A percentile compares a stretch with the other conserved stretches of the same genome.
Evolutionary conservation across 768 basidiomycete species (phyloP).

Genomic region (Erythrobasidium yunnanense): DNA sequence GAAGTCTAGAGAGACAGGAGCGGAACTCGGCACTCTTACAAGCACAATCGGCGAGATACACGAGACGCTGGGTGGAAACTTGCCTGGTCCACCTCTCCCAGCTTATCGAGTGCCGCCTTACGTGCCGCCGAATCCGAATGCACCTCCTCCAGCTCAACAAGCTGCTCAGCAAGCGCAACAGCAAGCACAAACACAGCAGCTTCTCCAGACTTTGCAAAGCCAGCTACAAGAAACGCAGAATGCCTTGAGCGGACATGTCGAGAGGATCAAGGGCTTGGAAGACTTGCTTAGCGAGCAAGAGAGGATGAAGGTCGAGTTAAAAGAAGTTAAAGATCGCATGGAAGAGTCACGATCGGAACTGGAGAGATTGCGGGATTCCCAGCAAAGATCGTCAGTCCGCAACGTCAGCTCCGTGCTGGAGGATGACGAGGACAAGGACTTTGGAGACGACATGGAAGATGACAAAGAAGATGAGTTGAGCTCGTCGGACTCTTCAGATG

Average conservation of each 20-base stretch:
- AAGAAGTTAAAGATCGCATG: conserved; percentile 52
- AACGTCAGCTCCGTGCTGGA: too few species aligned
- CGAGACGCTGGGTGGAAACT: conserved; percentile 71
- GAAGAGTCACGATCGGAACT: conserved; percentile 40
- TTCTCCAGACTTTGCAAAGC: conserved; percentile 58
- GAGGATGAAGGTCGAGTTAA: conserved; percentile 64
- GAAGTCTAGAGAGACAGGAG: conserved; percentile 85
- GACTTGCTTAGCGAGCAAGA: conserved; percentile 73
- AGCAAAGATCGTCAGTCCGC: too few species aligned
- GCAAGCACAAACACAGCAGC: conserved; percentile 39
- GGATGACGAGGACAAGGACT: conserved; percentile 7
- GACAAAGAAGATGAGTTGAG: background rate
- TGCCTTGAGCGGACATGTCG: conserved; percentile 63
- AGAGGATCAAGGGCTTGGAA: conserved; percentile 68
- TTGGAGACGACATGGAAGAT: conserved; percentile 1
- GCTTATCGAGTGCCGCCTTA: conserved; percentile 30
- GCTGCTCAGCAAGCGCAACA: conserved; percentile 34
- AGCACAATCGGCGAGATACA: conserved; percentile 80
- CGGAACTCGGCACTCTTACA: conserved; percentile 66
- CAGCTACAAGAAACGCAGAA: conserved; percentile 76
- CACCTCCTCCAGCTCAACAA: conserved; percentile 33
- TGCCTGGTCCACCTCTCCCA: conserved; percentile 49
- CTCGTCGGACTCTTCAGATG: too few species aligned
- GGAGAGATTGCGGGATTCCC: conserved; percentile 51
- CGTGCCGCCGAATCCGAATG: conserved; percentile 35